Evolutionary conservation across 257 asterid species (phyloP).

Genomic region (Solanum lycopersicoides): DNA sequence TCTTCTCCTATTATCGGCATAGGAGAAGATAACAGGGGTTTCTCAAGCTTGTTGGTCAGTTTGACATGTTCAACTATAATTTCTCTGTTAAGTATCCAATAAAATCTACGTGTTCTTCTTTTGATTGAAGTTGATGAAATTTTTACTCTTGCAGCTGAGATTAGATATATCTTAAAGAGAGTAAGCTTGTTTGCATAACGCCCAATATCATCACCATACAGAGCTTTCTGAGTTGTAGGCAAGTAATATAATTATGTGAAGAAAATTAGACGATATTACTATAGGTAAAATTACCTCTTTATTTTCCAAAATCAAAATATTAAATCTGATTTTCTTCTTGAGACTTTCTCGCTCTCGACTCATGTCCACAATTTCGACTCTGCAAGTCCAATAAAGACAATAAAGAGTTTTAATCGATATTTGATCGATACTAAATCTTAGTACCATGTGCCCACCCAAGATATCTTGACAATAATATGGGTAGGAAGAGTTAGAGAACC

Average conservation of each 20-base stretch:
- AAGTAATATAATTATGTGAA: neutral
- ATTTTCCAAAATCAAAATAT: neutral
- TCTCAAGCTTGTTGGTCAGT: neutral
- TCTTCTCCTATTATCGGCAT: too few relatives aligned
- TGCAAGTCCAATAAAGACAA: too few relatives aligned
- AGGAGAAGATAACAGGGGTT: too few relatives aligned
- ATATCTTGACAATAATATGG: too few relatives aligned
- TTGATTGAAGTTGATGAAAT: neutral
- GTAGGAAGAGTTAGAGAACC: too few relatives aligned
- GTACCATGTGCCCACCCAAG: too few relatives aligned
- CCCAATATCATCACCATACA: neutral
- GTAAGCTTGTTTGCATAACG: neutral
- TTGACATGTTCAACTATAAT: neutral
- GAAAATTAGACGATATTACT: neutral
- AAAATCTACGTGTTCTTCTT: too few relatives aligned
- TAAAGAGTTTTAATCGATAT: too few relatives aligned
- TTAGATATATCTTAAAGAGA: neutral
- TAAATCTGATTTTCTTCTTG: neutral
- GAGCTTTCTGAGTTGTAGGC: neutral
- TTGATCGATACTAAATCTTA: too few relatives aligned
- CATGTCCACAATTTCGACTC: neutral
- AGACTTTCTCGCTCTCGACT: neutral
- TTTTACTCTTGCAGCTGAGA: neutral
- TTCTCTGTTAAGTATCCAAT: neutral
- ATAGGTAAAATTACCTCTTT: neutral